Evolutionary conservation across 306 rosid genomes (phyloP).

Genomic region (Quercus glauca): DNA sequence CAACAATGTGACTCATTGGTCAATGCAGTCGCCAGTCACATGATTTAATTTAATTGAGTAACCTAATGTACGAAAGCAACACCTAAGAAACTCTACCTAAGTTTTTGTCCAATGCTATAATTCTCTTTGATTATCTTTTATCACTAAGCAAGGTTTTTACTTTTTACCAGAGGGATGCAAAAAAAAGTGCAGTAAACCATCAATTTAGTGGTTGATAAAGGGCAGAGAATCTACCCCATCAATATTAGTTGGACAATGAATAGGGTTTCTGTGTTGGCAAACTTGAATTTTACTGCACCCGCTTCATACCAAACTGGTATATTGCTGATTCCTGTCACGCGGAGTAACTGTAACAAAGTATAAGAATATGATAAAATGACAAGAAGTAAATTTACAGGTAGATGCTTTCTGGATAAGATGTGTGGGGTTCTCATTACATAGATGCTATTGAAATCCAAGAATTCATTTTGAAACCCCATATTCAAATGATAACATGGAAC

Average conservation of each 20-base stretch:
- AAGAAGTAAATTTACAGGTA: not conserved
- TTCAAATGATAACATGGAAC: no score
- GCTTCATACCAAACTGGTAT: constrained; percentile 87
- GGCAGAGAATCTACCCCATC: constrained; percentile 64
- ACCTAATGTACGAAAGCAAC: no score
- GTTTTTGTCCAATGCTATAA: not conserved
- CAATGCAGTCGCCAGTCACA: no score
- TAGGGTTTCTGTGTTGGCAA: constrained; percentile 71
- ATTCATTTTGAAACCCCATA: no score
- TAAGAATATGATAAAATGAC: not conserved
- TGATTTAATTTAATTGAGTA: no score
- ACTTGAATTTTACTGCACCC: constrained; percentile 65
- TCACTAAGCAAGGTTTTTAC: not conserved
- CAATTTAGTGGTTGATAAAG: constrained; percentile 1
- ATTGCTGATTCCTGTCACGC: constrained; percentile 56
- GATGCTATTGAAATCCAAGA: no score
- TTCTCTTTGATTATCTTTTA: not conserved
- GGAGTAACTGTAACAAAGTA: constrained; percentile 61
- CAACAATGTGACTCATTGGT: no score
- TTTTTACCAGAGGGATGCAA: not conserved
- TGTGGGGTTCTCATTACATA: not conserved
- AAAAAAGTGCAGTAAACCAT: constrained; percentile 11
- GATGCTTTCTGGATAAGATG: not conserved
- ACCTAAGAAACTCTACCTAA: no score
- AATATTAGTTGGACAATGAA: constrained; percentile 71